These are phyloP conservation scores for Chlorella variabilis DNA, from an alignment of 163 green algal species.

Conservation along the genomic window DNA sequence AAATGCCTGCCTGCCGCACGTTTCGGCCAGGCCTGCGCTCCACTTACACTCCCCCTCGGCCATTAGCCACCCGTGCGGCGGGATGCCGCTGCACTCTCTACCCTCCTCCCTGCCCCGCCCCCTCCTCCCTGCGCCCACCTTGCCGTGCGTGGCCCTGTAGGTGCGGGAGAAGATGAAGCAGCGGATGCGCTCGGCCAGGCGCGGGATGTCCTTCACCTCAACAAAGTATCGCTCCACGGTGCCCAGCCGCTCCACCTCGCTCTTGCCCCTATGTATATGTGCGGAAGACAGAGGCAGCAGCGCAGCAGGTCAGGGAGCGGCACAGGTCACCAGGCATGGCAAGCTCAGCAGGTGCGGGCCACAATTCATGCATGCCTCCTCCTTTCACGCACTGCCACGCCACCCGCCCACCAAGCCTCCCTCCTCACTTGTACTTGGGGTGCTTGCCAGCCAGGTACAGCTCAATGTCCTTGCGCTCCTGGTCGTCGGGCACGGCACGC, in stretches of 20 bases:
- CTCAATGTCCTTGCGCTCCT: slow-evolving; percentile 68
- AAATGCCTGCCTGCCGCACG: too few species aligned
- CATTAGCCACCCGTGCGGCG: too few species aligned
- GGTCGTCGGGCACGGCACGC: slow-evolving; percentile 64
- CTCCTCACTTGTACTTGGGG: slow-evolving; percentile 63
- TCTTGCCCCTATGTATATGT: slow-evolving; percentile 44
- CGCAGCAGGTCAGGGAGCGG: too few species aligned
- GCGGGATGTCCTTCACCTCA: slow-evolving; percentile 77
- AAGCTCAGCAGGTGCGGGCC: not conserved
- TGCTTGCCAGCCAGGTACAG: slow-evolving; percentile 69
- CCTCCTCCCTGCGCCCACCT: slow-evolving; percentile 29
- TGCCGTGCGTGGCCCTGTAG: slow-evolving; percentile 52
- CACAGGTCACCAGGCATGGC: not conserved
- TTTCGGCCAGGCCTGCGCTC: too few species aligned
- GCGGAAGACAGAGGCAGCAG: too few species aligned
- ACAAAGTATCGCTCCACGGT: slow-evolving; percentile 85
- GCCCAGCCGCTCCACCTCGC: slow-evolving; percentile 69
- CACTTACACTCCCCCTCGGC: too few species aligned
- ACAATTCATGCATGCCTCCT: too few species aligned
- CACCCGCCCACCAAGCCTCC: not conserved
- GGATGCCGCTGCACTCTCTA: not conserved
- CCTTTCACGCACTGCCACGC: too few species aligned
- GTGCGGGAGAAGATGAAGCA: slow-evolving; percentile 71
- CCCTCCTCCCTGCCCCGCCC: too few species aligned
- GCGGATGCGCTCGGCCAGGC: slow-evolving; percentile 70